Percentiles rank a stretch among this genome's conserved stretches.
Conservation (phyloP, 192 early-diverging fungal genomes). For the Coemansia sp. region DNA sequence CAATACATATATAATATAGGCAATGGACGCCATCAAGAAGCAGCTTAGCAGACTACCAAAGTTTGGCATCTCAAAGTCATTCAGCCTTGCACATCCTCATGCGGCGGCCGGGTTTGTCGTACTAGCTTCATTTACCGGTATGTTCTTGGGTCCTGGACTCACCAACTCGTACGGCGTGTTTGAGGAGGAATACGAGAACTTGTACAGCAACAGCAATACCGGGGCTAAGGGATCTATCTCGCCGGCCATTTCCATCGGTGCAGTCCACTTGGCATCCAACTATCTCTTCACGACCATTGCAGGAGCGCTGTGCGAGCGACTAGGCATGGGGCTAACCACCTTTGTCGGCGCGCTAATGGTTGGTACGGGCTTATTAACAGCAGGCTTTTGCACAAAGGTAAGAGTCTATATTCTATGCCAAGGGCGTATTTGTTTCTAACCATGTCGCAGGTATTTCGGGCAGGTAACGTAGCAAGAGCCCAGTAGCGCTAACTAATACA, state of each 20-base stretch:
- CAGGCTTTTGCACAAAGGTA: constrained; percentile 53
- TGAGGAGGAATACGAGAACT: constrained; percentile 54
- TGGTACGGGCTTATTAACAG: constrained; percentile 34
- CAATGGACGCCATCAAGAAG: constrained; percentile 13
- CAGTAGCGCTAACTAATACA: not conserved
- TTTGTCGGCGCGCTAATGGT: constrained; percentile 45
- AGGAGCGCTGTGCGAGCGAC: constrained; percentile 44
- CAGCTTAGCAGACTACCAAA: constrained; percentile 31
- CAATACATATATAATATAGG: not conserved
- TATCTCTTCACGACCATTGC: constrained; percentile 55
- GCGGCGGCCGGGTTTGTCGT: constrained; percentile 40
- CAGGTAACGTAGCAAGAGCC: not conserved
- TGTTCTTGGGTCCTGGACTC: constrained; percentile 48
- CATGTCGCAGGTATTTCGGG: not conserved
- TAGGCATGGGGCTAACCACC: constrained; percentile 55
- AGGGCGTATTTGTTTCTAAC: not conserved
- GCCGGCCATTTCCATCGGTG: constrained; percentile 48
- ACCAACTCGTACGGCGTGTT: constrained; percentile 57
- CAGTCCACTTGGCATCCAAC: constrained; percentile 45
- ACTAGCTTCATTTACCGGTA: constrained; percentile 42
- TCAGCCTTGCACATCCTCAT: constrained; percentile 40
- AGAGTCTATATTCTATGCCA: not conserved
- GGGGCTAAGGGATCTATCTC: constrained; percentile 18
- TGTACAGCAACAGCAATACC: constrained; percentile 29
- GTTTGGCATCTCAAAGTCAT: constrained; percentile 40